These are phyloP conservation scores for Neurospora sp. DNA, from an alignment of 495 filamentous ascomycete species.

Conservation along the genomic window DNA sequence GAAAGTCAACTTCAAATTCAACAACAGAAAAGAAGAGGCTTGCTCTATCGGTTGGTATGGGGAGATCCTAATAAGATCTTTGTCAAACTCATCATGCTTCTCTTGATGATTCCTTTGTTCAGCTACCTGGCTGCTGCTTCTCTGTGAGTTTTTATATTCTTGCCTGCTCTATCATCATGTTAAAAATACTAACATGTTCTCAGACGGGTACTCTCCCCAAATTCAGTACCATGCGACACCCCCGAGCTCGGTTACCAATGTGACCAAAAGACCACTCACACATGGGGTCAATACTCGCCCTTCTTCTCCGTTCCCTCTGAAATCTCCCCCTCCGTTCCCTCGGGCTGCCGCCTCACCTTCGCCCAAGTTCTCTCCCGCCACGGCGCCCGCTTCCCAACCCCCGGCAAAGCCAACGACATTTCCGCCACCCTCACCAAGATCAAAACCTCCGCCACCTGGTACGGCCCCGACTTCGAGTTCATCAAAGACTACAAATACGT, in stretches of 20 bases:
- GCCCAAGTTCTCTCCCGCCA: slow-evolving; percentile 72
- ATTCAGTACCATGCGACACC: slow-evolving; percentile 40
- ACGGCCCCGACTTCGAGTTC: slow-evolving; percentile 50
- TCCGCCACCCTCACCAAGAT: slow-evolving; percentile 47
- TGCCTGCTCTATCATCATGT: not conserved
- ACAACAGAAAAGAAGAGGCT: not conserved
- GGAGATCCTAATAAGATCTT: not conserved
- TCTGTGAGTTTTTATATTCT: not conserved
- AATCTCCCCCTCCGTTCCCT: slow-evolving; percentile 45
- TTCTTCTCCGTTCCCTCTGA: slow-evolving; percentile 62
- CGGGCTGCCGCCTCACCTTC: slow-evolving; percentile 61
- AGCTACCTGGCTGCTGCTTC: not conserved
- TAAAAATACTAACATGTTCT: not conserved
- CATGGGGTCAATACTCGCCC: slow-evolving; percentile 82
- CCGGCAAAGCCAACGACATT: slow-evolving; percentile 49
- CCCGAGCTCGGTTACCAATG: slow-evolving; percentile 52
- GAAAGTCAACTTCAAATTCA: not conserved
- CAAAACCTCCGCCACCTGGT: slow-evolving; percentile 44
- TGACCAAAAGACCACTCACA: slow-evolving; percentile 44
- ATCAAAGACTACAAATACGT: slow-evolving; percentile 59
- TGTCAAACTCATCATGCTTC: not conserved
- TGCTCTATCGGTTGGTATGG: not conserved
- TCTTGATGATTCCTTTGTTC: not conserved
- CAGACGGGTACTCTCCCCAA: not conserved
- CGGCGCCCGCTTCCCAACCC: slow-evolving; percentile 72